Evolutionary conservation across 345 rosid genomes (phyloP).

Genomic region (Gossypium herbaceum): DNA sequence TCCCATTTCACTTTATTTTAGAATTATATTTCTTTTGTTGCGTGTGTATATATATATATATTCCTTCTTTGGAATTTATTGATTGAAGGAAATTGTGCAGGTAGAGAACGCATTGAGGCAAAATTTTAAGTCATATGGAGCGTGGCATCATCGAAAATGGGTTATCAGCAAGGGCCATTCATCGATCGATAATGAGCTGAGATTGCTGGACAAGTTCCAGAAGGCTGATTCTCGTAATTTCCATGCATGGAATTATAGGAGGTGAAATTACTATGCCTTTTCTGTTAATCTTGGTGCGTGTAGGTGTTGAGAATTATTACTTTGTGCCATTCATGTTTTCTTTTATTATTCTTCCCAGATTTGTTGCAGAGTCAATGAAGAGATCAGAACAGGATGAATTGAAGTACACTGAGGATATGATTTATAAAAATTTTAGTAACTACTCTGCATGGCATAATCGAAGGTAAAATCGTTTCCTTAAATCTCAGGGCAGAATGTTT

Average conservation of each 20-base stretch:
- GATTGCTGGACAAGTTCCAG: slow-evolving; percentile 61
- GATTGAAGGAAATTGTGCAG: slow-evolving; percentile 32
- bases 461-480: slow-evolving; percentile 42
- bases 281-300: neutral
- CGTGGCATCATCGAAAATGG: slow-evolving; percentile 98
- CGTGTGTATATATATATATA: neutral
- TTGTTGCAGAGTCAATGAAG: slow-evolving; percentile 62
- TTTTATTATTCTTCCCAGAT: slow-evolving; percentile 40
- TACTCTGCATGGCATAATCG: slow-evolving; percentile 99
- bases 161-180: slow-evolving; percentile 74
- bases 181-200: slow-evolving; percentile 54
- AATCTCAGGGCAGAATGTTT: neutral
- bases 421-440: slow-evolving; percentile 65
- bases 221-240: slow-evolving; percentile 72
- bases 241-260: slow-evolving; percentile 92
- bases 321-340: neutral
- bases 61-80: neutral
- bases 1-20: neutral
- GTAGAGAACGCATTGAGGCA: slow-evolving; percentile 74
- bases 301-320: neutral
- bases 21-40: neutral
- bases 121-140: slow-evolving; percentile 84
- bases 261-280: slow-evolving; percentile 35
- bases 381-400: slow-evolving; percentile 78
- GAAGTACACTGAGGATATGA: slow-evolving; percentile 61